Conservation (phyloP, 2,329 filamentous ascomycete species). For the Eurotiales sp. region DNA sequence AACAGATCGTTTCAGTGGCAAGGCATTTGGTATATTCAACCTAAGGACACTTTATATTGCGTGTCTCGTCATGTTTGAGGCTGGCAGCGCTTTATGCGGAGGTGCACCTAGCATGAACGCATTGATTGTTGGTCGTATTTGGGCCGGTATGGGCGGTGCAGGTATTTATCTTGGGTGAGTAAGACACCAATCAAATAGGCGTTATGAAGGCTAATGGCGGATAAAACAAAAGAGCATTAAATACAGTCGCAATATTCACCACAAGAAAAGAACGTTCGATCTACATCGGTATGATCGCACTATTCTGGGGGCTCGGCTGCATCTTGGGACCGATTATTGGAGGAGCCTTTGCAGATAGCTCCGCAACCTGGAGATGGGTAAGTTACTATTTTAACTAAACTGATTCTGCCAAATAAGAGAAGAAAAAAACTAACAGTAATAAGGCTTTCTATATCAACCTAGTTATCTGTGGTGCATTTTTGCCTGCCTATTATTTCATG, state of each 20-base stretch:
- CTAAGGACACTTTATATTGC: constrained; percentile 4
- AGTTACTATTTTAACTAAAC: too few species aligned
- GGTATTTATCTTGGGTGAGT: constrained; percentile 27
- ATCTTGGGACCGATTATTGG: constrained; percentile 39
- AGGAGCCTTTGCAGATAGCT: constrained; percentile 30
- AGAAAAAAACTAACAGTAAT: background rate
- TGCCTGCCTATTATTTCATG: constrained; percentile 44
- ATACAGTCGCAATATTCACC: constrained; percentile 15
- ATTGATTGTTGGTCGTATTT: constrained; percentile 43
- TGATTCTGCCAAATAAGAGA: background rate
- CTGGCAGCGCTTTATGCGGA: constrained; percentile 40
- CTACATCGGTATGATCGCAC: constrained; percentile 32
- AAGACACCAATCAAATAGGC: background rate
- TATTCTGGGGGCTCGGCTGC: constrained; percentile 34
- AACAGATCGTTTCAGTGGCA: background rate
- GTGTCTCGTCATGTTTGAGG: constrained; percentile 27
- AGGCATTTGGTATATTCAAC: constrained; percentile 9
- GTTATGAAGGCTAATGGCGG: background rate
- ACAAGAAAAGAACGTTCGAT: constrained; percentile 22
- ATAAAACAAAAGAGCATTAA: background rate
- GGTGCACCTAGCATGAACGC: constrained; percentile 44
- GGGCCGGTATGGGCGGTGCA: constrained; percentile 30
- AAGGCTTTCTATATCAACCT: constrained; percentile 52
- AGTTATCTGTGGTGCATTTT: constrained; percentile 39
- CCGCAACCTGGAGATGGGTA: constrained; percentile 26